These are phyloP conservation scores for Penicillium steckii DNA, from an alignment of 495 filamentous ascomycete species.

Conservation along the genomic window DNA sequence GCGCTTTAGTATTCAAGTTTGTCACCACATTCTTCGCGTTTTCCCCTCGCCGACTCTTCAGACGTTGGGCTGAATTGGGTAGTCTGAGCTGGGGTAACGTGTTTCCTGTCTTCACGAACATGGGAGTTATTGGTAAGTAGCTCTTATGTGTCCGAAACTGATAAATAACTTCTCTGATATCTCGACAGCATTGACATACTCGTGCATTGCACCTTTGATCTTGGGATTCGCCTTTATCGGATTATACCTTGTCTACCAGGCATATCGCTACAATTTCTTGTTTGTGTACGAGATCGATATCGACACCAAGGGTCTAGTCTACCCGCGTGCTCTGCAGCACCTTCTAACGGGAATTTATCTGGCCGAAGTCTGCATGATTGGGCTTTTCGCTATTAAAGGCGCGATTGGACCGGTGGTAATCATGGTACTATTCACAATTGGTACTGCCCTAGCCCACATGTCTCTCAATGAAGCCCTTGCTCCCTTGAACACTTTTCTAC, in stretches of 20 bases:
- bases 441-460: conserved; percentile 75
- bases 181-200: conserved; percentile 65
- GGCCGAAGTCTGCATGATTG: conserved; percentile 79
- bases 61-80: conserved; percentile 60
- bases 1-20: conserved; percentile 70
- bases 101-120: conserved; percentile 82
- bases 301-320: conserved; percentile 86
- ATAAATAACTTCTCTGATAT: not conserved
- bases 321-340: conserved; percentile 84
- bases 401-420: conserved; percentile 73
- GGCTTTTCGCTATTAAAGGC: conserved; percentile 70
- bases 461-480: conserved; percentile 71
- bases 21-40: conserved; percentile 64
- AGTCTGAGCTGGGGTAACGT: conserved; percentile 78
- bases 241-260: conserved; percentile 78
- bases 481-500: conserved; percentile 74
- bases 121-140: conserved; percentile 68
- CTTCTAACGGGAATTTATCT: conserved; percentile 82
- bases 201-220: conserved; percentile 81
- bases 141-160: not conserved
- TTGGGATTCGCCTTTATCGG: conserved; percentile 79
- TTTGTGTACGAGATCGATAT: conserved; percentile 80
- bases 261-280: conserved; percentile 89
- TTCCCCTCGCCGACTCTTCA: conserved; percentile 64
- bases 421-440: conserved; percentile 73